Evolutionary conservation across 192 early-diverging fungal species (phyloP).

Genomic region (Dissophora ornata): DNA sequence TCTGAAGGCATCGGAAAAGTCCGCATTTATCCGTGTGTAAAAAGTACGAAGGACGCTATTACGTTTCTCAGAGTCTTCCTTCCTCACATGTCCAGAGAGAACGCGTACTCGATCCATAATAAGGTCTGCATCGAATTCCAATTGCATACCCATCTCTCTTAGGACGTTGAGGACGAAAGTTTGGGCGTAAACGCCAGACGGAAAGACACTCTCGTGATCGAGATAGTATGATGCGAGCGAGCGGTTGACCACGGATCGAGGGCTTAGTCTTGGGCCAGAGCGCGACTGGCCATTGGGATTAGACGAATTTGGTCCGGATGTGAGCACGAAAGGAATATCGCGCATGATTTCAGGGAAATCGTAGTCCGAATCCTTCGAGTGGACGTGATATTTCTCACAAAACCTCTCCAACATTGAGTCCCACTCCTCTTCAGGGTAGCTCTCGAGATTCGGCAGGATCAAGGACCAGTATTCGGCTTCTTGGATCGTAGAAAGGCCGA

Average conservation of each 20-base stretch:
- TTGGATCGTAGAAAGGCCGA: neutral
- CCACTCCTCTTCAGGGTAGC: constrained; percentile 1
- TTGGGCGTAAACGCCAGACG: constrained; percentile 11
- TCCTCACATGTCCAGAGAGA: neutral
- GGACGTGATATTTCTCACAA: constrained; percentile 3
- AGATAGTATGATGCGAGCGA: neutral
- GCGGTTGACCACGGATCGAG: neutral
- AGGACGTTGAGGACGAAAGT: constrained; percentile 1
- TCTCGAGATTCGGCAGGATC: neutral
- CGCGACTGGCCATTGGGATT: neutral
- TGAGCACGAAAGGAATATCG: neutral
- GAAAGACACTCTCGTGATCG: constrained; percentile 22
- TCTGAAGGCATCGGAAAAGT: neutral
- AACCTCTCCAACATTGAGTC: constrained; percentile 14
- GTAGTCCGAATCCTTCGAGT: constrained; percentile 1
- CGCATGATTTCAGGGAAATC: neutral
- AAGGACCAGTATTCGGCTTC: constrained; percentile 29
- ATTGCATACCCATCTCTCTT: constrained; percentile 13
- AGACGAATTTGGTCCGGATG: neutral
- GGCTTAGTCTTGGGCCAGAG: neutral
- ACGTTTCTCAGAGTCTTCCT: neutral
- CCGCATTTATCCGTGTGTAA: constrained; percentile 1
- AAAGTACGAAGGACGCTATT: neutral
- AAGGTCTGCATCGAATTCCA: constrained; percentile 1
- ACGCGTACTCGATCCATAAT: neutral